phyloP scores from a whole-genome alignment of 768 basidiomycete genomes.

The Coprinopsis sp. region DNA sequence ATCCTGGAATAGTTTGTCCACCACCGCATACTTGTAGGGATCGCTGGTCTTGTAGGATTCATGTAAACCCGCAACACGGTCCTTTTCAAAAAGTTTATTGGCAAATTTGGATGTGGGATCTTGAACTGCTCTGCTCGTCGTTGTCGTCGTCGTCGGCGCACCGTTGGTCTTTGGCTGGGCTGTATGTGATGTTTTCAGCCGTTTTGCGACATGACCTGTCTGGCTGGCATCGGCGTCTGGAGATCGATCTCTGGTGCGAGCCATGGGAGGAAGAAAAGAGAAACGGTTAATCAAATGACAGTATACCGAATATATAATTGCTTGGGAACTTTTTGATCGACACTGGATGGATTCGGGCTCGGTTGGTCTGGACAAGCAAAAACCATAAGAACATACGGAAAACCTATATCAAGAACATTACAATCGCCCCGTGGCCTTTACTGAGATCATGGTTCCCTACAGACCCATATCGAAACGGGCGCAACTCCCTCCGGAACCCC shows the following conservation, averaged over 20 bases:
- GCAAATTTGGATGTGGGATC: slow-evolving; percentile 44
- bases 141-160: slow-evolving; percentile 14
- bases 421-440: too few relatives aligned
- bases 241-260: slow-evolving; percentile 44
- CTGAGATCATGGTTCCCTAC: too few relatives aligned
- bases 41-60: slow-evolving; percentile 49
- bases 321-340: slow-evolving; percentile 11
- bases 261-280: slow-evolving; percentile 26
- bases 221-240: slow-evolving; percentile 31
- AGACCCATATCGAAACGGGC: too few relatives aligned
- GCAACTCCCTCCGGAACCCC: too few relatives aligned
- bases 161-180: slow-evolving; percentile 8
- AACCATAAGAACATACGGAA: neutral
- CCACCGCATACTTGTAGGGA: slow-evolving; percentile 81
- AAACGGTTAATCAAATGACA: neutral
- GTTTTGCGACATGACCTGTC: slow-evolving; percentile 20
- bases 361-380: slow-evolving; percentile 8
- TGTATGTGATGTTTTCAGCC: slow-evolving; percentile 25
- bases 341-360: slow-evolving; percentile 11
- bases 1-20: slow-evolving; percentile 80
- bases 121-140: slow-evolving; percentile 14
- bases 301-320: neutral
- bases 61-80: slow-evolving; percentile 52
- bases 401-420: neutral
- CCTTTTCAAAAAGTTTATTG: slow-evolving; percentile 51